Percentiles rank a stretch among this genome's conserved stretches.
Evolutionary conservation across 176 grass and related monocot genomes (phyloP).

Genomic region (Guadua angustifolia): DNA sequence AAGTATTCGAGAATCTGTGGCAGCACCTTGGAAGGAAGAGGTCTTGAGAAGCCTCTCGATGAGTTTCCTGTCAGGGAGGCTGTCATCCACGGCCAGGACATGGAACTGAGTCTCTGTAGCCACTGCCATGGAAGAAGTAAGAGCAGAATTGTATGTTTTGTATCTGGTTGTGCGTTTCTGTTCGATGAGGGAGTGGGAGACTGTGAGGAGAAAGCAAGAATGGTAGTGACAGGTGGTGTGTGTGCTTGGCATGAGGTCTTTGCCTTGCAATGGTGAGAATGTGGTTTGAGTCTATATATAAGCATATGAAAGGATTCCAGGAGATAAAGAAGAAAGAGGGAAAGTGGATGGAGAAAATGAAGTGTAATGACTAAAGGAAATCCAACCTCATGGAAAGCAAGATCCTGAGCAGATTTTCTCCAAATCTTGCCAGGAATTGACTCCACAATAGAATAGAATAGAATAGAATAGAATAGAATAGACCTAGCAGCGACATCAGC

Average conservation of each 20-base stretch:
- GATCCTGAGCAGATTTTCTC: slow-evolving; percentile 75
- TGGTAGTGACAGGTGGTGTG: slow-evolving; percentile 17
- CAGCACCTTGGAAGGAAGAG: slow-evolving; percentile 82
- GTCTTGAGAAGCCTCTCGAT: slow-evolving; percentile 91
- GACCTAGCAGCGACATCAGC: slow-evolving; percentile 19
- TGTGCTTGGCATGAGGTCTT: slow-evolving; percentile 36
- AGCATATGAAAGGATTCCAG: slow-evolving; percentile 55
- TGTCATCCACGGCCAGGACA: slow-evolving; percentile 72
- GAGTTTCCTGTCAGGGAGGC: slow-evolving; percentile 75
- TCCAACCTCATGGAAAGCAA: slow-evolving; percentile 66
- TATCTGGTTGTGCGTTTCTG: background rate
- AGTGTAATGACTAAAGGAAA: slow-evolving; percentile 57
- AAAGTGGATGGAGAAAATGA: slow-evolving; percentile 26
- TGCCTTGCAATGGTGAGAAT: background rate
- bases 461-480: slow-evolving; percentile 29
- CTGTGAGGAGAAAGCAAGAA: slow-evolving; percentile 35
- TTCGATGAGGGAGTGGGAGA: background rate
- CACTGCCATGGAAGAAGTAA: slow-evolving; percentile 53
- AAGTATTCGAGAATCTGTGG: background rate
- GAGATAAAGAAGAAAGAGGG: slow-evolving; percentile 38
- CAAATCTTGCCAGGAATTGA: slow-evolving; percentile 79
- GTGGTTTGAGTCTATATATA: slow-evolving; percentile 39
- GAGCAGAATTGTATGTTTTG: background rate
- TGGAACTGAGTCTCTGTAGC: slow-evolving; percentile 65
- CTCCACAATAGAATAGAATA: slow-evolving; percentile 36